Base-by-base conservation (phyloP, 1,139 yeast species). In the Suhomyces wounanorum region DNA sequence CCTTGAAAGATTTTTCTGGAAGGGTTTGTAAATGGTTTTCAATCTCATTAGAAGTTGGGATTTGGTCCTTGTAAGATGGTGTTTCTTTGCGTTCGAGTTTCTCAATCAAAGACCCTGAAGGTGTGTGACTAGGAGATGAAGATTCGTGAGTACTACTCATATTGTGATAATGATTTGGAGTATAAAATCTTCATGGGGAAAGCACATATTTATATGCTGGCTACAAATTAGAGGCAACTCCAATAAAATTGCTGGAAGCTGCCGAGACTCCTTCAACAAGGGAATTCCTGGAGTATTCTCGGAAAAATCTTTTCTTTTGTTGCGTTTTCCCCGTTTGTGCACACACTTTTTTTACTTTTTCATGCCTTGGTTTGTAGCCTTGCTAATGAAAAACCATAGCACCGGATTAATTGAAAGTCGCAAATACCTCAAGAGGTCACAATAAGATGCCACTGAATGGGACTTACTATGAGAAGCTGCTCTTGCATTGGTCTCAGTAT, bases 1-100 rank as follows among this genome's bases (percentile, higher is more conserved):
- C 62, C 42, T 57, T 57, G 43, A 45, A 56, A n/a, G 64, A 52
- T 53, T 66, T 69, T 42, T 68, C 67, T 7, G 72, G 72, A 51
- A 70, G 57, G 7, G 55, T 50, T 11, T 66, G 69, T 35, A 56
- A 48, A 42, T 56, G 48, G 47, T 59, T 47, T 36, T 43, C 39
- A 40, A 51, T 50, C 28, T 55, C 53, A 18, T 51, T 47, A 33
- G 51, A 35, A 17, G 42, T 38, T 14, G 57, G 57, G 10, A 54
- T 48, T 23, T 49, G 47, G 25, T 30, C 60, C 44, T 62, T 65
- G 23, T 40, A n/a, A 14, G 25, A 23, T 25, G 26, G 50, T 13
- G 47, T 23, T 21, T 50, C 54, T n/a, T 40, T 37, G 35, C 46
- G 44, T 18, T 63, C 64, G 44, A 68, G 52, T 18, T 50, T 52